These are phyloP conservation scores for Canavalia gladiata DNA, from an alignment of 306 rosid genomes.

Conservation along the genomic window DNA sequence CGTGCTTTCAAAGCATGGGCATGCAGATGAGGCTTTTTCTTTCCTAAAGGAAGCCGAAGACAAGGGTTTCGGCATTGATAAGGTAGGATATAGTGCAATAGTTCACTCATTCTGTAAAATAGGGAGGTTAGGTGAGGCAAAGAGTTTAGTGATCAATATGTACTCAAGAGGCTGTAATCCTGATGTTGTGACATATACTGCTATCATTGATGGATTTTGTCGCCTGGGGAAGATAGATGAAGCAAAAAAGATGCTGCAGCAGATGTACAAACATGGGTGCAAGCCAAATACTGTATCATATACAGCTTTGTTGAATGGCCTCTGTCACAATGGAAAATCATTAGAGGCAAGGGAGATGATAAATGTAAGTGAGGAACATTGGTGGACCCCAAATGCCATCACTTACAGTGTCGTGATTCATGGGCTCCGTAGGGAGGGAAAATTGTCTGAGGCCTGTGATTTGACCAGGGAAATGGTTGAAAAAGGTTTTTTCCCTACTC, in stretches of 20 bases:
- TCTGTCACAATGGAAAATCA: constrained; percentile 81
- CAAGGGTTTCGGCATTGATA: constrained; percentile 72
- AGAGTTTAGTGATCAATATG: constrained; percentile 77
- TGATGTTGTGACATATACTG: constrained; percentile 88
- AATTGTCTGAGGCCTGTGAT: constrained; percentile 81
- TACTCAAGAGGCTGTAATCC: constrained; percentile 74
- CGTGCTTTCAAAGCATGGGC: constrained; percentile 74
- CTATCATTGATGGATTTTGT: constrained; percentile 79
- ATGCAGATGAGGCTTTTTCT: constrained; percentile 74
- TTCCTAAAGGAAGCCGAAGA: constrained; percentile 83
- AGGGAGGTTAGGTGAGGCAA: constrained; percentile 71
- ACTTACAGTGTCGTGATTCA: constrained; percentile 83
- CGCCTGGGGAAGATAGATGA: constrained; percentile 80
- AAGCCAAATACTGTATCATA: constrained; percentile 83
- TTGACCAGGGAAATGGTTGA: constrained; percentile 70
- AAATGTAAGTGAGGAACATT: constrained; percentile 76
- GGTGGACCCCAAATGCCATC: constrained; percentile 89
- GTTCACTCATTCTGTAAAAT: constrained; percentile 81
- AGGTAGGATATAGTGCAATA: constrained; percentile 86
- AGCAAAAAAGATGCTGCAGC: constrained; percentile 84
- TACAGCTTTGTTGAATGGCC: constrained; percentile 83
- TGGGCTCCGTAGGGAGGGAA: constrained; percentile 84
- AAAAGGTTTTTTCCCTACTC: constrained; percentile 74
- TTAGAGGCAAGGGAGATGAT: constrained; percentile 84
- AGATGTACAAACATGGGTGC: constrained; percentile 88